Conservation (phyloP, 495 filamentous ascomycete genomes). For the Penicillium longicatenatum region DNA sequence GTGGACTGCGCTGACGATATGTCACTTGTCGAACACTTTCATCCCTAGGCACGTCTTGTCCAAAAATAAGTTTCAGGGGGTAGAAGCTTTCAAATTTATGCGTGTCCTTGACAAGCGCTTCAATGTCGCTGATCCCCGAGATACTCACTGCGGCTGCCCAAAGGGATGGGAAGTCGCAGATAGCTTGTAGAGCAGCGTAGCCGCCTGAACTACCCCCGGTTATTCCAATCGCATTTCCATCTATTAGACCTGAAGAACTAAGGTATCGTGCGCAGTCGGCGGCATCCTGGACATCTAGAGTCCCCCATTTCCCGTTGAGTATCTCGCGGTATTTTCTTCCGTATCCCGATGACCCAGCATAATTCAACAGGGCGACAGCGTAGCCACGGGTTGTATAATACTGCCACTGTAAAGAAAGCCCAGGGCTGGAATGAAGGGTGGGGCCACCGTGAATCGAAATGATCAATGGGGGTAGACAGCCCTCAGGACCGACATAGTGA, state of each 20-base stretch:
- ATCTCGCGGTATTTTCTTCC: slow-evolving; percentile 40
- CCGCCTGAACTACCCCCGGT: slow-evolving; percentile 44
- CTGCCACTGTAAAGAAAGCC: slow-evolving; percentile 37
- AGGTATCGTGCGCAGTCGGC: slow-evolving; percentile 40
- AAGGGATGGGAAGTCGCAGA: slow-evolving; percentile 19
- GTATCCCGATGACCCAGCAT: slow-evolving; percentile 45
- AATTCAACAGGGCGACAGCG: slow-evolving; percentile 44
- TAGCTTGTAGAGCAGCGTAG: slow-evolving; percentile 42
- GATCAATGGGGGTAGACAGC: slow-evolving; percentile 42
- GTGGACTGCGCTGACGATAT: slow-evolving; percentile 35
- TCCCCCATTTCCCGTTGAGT: slow-evolving; percentile 35
- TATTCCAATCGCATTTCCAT: slow-evolving; percentile 38
- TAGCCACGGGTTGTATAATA: slow-evolving; percentile 51
- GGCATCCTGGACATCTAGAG: slow-evolving; percentile 32
- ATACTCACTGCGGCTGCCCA: slow-evolving; percentile 35
- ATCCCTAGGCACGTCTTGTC: slow-evolving; percentile 8
- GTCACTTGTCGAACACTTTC: slow-evolving; percentile 34
- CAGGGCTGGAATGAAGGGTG: slow-evolving; percentile 35
- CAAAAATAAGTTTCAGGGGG: slow-evolving; percentile 32
- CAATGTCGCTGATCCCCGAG: slow-evolving; percentile 43
- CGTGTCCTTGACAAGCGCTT: slow-evolving; percentile 33
- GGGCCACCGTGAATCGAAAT: slow-evolving; percentile 48
- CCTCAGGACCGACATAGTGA: slow-evolving; percentile 26
- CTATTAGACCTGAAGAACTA: slow-evolving; percentile 24
- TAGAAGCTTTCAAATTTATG: slow-evolving; percentile 52